Evolutionary conservation across 208 protist species (phyloP), one percentile per base, ranked within the genome.

Genomic region (Novymonas esmeraldas): DNA sequence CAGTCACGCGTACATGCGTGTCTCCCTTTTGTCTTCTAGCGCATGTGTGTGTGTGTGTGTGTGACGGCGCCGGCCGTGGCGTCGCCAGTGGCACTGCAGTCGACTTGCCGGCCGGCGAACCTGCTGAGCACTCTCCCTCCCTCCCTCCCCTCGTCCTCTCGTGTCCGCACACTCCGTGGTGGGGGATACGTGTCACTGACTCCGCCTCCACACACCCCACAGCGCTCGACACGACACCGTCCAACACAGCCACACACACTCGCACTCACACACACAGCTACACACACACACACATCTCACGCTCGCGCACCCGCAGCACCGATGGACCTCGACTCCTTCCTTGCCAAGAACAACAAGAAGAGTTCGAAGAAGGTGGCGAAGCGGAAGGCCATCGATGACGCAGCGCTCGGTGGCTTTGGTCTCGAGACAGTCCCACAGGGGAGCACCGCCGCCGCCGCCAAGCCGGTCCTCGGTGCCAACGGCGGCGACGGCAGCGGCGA

Each of bases 291-390:
- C n/a, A n/a, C n/a, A n/a, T n/a, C n/a, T n/a, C n/a, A n/a, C n/a
- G n/a, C n/a, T n/a, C n/a, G n/a, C n/a, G n/a, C n/a, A n/a, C n/a
- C n/a, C n/a, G n/a, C n/a, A n/a, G 24, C 13, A 33, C 38, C 22
- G 11, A 88, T 82, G 71, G 82, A 94, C 57, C 73, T 91, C 29
- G 78, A 86, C 72, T 42, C 78, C 11, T 90, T 90, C 31, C 78
- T 91, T 22, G 75, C 79, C 56, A 93, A 90, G 62, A 84, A 88
- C 55, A 78, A 70, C 22, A 88, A 93, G 60, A 88, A 89, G 60
- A 70, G 67, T 51, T 67, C 78, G 39, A 81, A 82, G 72, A 85
- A 85, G 56, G 60, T 67, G 24, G 59, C 66, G 33, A 92, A 89
- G 73, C 81, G 81, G 55, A 89, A 90, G 72, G 45, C 70, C 0